phyloP scores from a whole-genome alignment of 2,329 filamentous ascomycete species.

The Fusarium lyarnte region DNA sequence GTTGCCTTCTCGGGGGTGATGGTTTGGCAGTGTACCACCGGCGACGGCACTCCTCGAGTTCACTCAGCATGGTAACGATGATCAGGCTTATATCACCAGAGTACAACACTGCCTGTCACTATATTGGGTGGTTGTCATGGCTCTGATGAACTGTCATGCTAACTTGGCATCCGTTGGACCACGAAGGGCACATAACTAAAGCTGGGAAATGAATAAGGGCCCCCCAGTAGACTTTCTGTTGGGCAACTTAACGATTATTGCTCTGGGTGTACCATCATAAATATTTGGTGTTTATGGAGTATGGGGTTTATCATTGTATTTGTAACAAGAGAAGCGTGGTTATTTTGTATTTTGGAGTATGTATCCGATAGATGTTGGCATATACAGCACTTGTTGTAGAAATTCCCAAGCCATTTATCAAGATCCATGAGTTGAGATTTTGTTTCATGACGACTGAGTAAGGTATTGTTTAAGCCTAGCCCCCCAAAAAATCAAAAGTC shows the following conservation, averaged over 20 bases:
- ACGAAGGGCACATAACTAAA: not conserved
- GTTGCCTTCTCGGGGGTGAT: slow-evolving; percentile 64
- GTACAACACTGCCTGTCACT: not conserved
- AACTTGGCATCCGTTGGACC: not conserved
- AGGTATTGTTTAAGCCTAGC: not conserved
- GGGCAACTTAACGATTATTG: not conserved
- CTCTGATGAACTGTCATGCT: not conserved
- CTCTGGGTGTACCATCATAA: not conserved
- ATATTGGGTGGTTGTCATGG: not conserved
- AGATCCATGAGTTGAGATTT: not conserved
- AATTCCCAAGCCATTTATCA: not conserved
- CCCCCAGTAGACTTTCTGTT: not conserved
- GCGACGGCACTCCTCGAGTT: no score
- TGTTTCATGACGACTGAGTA: not conserved
- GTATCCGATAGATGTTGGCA: slow-evolving; percentile 2
- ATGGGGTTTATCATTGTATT: slow-evolving; percentile 3
- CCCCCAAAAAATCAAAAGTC: not conserved
- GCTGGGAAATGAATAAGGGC: not conserved
- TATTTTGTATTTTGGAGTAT: not conserved
- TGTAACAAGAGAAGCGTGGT: not conserved
- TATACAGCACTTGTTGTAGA: not conserved
- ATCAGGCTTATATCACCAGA: not conserved
- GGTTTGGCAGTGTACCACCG: not conserved
- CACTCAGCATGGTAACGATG: not conserved
- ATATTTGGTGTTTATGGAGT: slow-evolving; percentile 20